Evolutionary conservation across 768 basidiomycete genomes (phyloP).

Genomic region (Suillus brevipes): DNA sequence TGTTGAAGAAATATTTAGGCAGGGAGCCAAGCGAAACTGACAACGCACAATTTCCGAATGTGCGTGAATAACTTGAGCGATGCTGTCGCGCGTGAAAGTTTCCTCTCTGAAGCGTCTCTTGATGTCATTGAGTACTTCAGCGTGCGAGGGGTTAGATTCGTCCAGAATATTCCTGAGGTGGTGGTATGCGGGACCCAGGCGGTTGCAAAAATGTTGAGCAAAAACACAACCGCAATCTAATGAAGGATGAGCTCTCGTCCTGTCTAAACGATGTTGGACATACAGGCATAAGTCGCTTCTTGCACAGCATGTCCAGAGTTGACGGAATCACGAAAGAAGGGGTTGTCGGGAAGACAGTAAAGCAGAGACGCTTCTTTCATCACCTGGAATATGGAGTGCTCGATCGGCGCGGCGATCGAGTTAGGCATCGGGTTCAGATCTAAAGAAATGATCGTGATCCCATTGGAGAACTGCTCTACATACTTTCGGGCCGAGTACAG

Average conservation of each 20-base stretch:
- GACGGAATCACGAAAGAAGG: conserved; percentile 67
- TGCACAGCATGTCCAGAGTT: conserved; percentile 80
- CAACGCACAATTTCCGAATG: conserved; percentile 80
- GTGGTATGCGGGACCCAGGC: conserved; percentile 88
- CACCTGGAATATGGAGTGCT: conserved; percentile 97
- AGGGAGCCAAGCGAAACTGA: not conserved
- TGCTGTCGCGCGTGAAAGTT: conserved; percentile 95
- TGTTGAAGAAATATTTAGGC: conserved; percentile 26
- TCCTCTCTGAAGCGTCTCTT: conserved; percentile 97
- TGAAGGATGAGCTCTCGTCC: conserved; percentile 5
- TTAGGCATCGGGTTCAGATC: conserved; percentile 92
- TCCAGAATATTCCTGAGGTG: conserved; percentile 87
- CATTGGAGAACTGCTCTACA: conserved; percentile 98
- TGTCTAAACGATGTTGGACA: conserved; percentile 24
- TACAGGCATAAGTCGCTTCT: conserved; percentile 93
- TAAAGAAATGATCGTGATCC: conserved; percentile 90
- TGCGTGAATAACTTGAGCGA: conserved; percentile 82
- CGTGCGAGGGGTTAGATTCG: conserved; percentile 86
- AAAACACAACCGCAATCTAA: conserved; percentile 96
- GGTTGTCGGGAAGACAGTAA: conserved; percentile 91
- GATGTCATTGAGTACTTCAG: conserved; percentile 92
- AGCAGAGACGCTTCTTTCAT: conserved; percentile 95
- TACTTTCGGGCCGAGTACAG: conserved; percentile 98
- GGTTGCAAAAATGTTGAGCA: conserved; percentile 96
- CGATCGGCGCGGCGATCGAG: conserved; percentile 82